Evolutionary conservation across 1,139 yeast genomes (phyloP), one percentile per base, ranked within the genome.

Genomic region (Blastobotrys ciferrii): DNA sequence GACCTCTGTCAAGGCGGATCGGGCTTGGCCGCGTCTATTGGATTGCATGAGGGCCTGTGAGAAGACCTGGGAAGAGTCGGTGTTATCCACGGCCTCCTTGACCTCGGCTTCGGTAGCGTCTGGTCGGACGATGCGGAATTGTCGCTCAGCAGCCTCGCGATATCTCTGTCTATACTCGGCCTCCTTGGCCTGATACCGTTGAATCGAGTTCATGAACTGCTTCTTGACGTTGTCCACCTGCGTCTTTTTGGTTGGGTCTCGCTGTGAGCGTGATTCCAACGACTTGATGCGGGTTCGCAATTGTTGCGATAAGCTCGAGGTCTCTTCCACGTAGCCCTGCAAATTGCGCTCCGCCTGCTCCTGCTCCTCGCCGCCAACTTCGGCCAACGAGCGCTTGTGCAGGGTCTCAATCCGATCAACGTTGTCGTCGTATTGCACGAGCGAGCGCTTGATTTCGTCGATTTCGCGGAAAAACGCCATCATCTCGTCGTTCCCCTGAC

Each of bases 11-110:
- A 92, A 78, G 2, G 95, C 98, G 32, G 96, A 82, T 68, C 95
- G 81, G 46, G 98, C 98, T 71, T 92, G 96, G 59, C 98, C 98
- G 63, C 95, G 83, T 72, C 97, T 84, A 69, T 88, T 87, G 50
- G 95, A 85, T 72, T 85, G 88, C 77, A 88, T 75, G 58, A 92
- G 76, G 13, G 97, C 97, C 70, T 89, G 96, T 55, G 94, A 91
- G 72, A 92, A 92, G 63, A 89, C 86, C 70, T 91, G 98, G 65
- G 86, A 88, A 48, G 89, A 85, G 59, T 86, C 86, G 47, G 82
- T 82, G 63, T 87, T 92, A 60, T 85, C 95, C 49, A 87, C 82
- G 40, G 95, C 97, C 51, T 82, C 86, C 59, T 78, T 80, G 51
- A 87, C 81, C 69, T 91, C 96, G 43, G 78, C 87, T 28, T 86